A percentile compares a stretch with the other conserved stretches of the same genome.
Conservation (phyloP, 805 yeast species). For the Cyberlindnera saturnus region DNA sequence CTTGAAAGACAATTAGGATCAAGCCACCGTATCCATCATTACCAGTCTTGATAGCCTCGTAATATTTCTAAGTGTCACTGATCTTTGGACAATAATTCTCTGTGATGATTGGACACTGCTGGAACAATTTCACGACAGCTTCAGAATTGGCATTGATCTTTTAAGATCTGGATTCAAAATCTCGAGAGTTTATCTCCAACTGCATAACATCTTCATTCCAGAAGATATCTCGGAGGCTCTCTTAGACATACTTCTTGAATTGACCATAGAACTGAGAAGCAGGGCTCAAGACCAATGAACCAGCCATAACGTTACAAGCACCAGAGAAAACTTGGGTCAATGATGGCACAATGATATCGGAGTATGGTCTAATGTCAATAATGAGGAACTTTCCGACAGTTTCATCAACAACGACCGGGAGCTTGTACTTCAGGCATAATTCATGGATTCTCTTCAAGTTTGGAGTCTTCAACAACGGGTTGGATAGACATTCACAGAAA, state of each 20-base stretch:
- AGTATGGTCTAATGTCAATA: constrained; percentile 70
- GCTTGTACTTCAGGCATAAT: constrained; percentile 63
- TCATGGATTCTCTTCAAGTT: constrained; percentile 58
- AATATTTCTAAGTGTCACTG: constrained; percentile 47
- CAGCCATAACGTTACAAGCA: constrained; percentile 94
- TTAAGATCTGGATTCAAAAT: constrained; percentile 59
- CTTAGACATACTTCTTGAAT: constrained; percentile 45
- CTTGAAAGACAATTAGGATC: constrained; percentile 64
- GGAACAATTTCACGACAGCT: constrained; percentile 48
- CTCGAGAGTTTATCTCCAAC: constrained; percentile 89
- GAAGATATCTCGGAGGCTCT: constrained; percentile 62
- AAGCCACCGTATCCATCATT: constrained; percentile 89
- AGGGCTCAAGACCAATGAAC: constrained; percentile 77
- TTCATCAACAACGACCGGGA: constrained; percentile 85
- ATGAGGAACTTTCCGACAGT: constrained; percentile 90
- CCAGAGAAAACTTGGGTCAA: constrained; percentile 91
- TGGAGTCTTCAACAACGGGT: constrained; percentile 86
- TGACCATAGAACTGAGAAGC: constrained; percentile 40
- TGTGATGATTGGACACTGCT: constrained; percentile 43
- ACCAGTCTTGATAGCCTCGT: constrained; percentile 59
- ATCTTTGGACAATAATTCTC: constrained; percentile 64
- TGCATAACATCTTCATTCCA: constrained; percentile 95
- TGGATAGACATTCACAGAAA: constrained; percentile 91
- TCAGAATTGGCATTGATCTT: constrained; percentile 50
- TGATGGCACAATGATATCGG: constrained; percentile 81